Conservation (phyloP, 108 stramenopile genomes). For the Cyclotella choctawhatcheeana region DNA sequence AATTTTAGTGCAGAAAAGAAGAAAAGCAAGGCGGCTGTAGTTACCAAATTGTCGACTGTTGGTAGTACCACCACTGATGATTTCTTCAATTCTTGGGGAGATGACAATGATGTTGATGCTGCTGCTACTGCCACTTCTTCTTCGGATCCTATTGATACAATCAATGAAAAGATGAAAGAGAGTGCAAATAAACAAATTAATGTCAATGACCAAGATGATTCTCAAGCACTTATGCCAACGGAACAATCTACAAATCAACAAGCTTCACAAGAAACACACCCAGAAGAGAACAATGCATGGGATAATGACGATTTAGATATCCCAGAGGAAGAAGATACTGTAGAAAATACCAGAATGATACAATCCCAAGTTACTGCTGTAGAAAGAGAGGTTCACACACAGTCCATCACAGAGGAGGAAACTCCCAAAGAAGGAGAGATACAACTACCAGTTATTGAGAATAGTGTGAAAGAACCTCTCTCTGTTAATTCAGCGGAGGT, state of each 20-base stretch:
- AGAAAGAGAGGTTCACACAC: neutral
- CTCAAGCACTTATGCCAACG: too few relatives aligned
- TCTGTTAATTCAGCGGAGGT: neutral
- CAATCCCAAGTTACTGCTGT: neutral
- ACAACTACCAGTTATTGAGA: neutral
- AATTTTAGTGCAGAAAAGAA: neutral
- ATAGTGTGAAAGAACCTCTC: neutral
- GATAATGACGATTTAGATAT: neutral
- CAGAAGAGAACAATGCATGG: neutral
- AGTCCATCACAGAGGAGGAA: neutral
- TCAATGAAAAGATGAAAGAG: neutral
- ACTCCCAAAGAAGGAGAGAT: neutral
- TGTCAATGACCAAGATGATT: neutral
- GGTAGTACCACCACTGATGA: neutral
- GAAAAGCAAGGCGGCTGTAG: neutral
- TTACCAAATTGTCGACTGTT: constrained; percentile 4
- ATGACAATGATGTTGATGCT: neutral
- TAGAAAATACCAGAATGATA: neutral
- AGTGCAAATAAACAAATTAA: neutral
- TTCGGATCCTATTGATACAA: neutral
- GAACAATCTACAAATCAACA: too few relatives aligned
- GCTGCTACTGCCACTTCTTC: neutral
- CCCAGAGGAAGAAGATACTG: neutral
- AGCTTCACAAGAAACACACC: neutral
- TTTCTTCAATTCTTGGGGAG: constrained; percentile 21